Base-by-base conservation (phyloP, 1,139 yeast genomes). In the Casaregolazyma suthepensis region DNA sequence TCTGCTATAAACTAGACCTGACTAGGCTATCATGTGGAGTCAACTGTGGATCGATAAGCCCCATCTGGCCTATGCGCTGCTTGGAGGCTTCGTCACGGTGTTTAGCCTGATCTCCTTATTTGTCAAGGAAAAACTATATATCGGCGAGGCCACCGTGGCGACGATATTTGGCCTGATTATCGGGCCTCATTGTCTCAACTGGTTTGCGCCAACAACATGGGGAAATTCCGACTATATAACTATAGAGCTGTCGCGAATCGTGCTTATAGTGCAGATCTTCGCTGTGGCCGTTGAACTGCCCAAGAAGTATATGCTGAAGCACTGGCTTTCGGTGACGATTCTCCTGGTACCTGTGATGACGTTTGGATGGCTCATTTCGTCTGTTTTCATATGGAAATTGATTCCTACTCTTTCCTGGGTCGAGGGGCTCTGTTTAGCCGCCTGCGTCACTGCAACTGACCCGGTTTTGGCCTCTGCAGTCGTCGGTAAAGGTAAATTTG, bases 271-370 rank as follows among this genome's bases (percentile, higher is more conserved):
- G 53, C 98, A 93, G 73, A 93, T 93, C 64, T 95, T 93, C 63
- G 98, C 98, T 12, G 98, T 91, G 47, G 96, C 99, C 1, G 98
- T 93, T 43, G 98, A 93, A 71, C 75, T 93, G 70, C 99, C 99
- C 18, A 83, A 88, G 60, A 89, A 89, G 68, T 93, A 93, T 70
- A 87, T 93, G 93, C 77, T 83, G 62, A 85, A 82, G 62, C 99
- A 93, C 68, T 89, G 96, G 96, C 62, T 82, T 15, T 86, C 96
- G 1, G 94, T 93, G 29, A 71, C 83, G 15, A 76, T 89, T 63
- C 76, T 93, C 54, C 74, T 93, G 54, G 75, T 91, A 9, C 98
- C 98, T 0, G 96, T 90, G 38, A 93, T 93, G 99, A 87, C 96
- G 0, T 77, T 78, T 55, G 98, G 98, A 19, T 93, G 98, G 97